These are phyloP conservation scores for Colletotrichum sp. DNA, from an alignment of 2,329 filamentous ascomycete genomes.

Conservation along the genomic window DNA sequence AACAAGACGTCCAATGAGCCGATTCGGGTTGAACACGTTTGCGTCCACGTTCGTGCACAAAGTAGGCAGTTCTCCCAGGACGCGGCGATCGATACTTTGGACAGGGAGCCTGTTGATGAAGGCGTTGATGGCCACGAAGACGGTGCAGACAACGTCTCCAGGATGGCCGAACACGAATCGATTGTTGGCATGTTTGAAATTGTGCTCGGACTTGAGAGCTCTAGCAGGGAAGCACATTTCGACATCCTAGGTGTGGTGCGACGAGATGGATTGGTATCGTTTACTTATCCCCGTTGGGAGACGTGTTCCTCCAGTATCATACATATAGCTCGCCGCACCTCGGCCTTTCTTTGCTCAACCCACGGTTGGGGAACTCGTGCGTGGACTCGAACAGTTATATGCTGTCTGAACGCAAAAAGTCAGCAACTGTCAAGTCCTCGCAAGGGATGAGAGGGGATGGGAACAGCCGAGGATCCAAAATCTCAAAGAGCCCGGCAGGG, in stretches of 20 bases:
- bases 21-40: background rate
- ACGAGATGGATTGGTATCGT: background rate
- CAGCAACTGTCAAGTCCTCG: background rate
- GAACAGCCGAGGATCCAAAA: background rate
- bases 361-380: background rate
- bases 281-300: background rate
- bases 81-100: background rate
- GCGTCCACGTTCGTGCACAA: background rate
- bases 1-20: background rate
- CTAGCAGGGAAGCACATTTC: background rate
- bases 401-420: background rate
- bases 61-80: background rate
- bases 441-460: background rate
- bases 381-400: background rate
- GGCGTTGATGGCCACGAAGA: background rate
- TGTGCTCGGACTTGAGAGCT: background rate
- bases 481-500: background rate
- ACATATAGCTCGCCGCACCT: background rate
- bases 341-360: background rate
- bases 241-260: background rate
- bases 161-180: background rate
- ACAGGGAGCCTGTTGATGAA: background rate
- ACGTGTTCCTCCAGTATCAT: background rate
- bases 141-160: background rate
- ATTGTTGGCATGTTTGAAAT: background rate